Conservation (phyloP, 1,139 yeast genomes). For the Candida freyschussii region DNA sequence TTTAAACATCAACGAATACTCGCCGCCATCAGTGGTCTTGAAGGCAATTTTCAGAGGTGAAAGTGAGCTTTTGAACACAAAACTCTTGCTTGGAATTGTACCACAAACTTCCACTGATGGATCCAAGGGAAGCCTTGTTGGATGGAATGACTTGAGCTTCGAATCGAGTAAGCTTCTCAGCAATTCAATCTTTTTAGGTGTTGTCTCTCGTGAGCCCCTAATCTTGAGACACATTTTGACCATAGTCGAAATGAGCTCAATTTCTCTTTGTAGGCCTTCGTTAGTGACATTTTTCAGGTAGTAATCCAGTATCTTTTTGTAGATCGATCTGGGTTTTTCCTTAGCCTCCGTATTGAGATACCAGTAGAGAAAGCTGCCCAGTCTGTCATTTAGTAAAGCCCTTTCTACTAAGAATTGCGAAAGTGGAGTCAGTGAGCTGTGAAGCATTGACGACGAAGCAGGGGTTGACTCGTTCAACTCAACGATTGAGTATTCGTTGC, state of each 20-base stretch:
- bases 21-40: slow-evolving; percentile 51
- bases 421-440: slow-evolving; percentile 46
- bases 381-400: slow-evolving; percentile 56
- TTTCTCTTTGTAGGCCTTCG: slow-evolving; percentile 36
- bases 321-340: slow-evolving; percentile 47
- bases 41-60: slow-evolving; percentile 83
- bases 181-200: slow-evolving; percentile 52
- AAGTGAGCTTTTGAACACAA: slow-evolving; percentile 85
- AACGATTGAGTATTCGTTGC: slow-evolving; percentile 40
- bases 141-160: slow-evolving; percentile 27
- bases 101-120: slow-evolving; percentile 56
- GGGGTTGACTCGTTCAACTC: slow-evolving; percentile 26
- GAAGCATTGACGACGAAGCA: slow-evolving; percentile 10
- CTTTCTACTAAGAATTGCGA: slow-evolving; percentile 76
- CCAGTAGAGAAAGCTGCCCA: slow-evolving; percentile 90
- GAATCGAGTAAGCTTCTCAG: slow-evolving; percentile 32
- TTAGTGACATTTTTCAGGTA: slow-evolving; percentile 29
- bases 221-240: slow-evolving; percentile 40
- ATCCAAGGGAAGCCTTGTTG: slow-evolving; percentile 32
- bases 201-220: slow-evolving; percentile 47
- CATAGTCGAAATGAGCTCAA: slow-evolving; percentile 37
- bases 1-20: slow-evolving; percentile 85
- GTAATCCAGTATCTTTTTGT: slow-evolving; percentile 30
- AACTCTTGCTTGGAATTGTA: slow-evolving; percentile 71
- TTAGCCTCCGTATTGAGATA: slow-evolving; percentile 82